Conservation (phyloP, 164 flowering plant genomes). For the Tetracentron sinense region DNA sequence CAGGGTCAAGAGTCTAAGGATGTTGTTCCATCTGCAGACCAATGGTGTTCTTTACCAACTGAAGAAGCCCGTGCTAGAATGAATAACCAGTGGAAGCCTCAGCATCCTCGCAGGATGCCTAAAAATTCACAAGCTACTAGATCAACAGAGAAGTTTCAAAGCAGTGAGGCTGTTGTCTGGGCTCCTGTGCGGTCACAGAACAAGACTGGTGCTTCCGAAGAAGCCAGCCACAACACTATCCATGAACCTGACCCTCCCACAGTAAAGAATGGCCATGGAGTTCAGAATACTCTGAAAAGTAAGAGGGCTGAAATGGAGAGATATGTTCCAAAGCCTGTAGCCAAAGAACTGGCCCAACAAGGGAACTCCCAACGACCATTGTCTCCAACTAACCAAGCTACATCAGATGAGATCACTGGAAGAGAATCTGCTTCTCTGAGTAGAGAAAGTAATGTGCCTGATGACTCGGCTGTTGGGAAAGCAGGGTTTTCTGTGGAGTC, state of each 20-base stretch:
- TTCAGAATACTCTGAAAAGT: constrained; percentile 53
- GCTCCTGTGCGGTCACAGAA: constrained; percentile 76
- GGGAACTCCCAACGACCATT: constrained; percentile 35
- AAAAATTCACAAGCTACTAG: constrained; percentile 48
- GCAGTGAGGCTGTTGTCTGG: constrained; percentile 71
- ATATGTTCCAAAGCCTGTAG: constrained; percentile 91
- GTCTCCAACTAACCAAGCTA: constrained; percentile 29
- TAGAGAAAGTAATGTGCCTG: constrained; percentile 22
- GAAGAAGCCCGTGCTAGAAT: constrained; percentile 47
- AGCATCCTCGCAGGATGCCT: constrained; percentile 49
- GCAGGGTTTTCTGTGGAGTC: constrained; percentile 25
- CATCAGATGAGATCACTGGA: constrained; percentile 25
- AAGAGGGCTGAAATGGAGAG: constrained; percentile 97
- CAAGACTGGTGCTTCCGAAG: constrained; percentile 46
- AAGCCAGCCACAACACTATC: constrained; percentile 21
- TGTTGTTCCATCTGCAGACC: constrained; percentile 30
- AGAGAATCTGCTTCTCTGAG: constrained; percentile 24
- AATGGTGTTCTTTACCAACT: constrained; percentile 24
- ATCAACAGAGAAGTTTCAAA: constrained; percentile 42
- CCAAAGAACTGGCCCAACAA: constrained; percentile 81
- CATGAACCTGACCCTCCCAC: constrained; percentile 28
- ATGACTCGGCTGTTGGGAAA: constrained; percentile 21
- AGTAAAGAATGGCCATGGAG: constrained; percentile 34
- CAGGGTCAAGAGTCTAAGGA: constrained; percentile 22
- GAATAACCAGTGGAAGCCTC: constrained; percentile 57